Evolutionary conservation across 75 land plant species (phyloP).

Genomic region (Selaginella tamariscina): DNA sequence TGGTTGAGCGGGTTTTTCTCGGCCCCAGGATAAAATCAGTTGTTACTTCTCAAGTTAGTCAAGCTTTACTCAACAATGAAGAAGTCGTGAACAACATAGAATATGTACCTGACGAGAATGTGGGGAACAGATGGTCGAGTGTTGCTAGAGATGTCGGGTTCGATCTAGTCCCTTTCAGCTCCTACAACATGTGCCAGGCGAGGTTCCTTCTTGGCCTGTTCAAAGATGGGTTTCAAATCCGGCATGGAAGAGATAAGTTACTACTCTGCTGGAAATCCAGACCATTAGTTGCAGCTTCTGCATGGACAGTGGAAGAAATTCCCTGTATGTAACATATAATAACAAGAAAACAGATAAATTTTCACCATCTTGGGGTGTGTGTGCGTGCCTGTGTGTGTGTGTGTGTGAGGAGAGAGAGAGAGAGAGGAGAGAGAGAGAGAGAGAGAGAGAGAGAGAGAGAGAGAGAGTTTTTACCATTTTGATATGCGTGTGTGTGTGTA

Average conservation of each 20-base stretch:
- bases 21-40: neutral
- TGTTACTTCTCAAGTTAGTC: neutral
- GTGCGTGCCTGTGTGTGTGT: too few relatives aligned
- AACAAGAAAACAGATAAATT: too few relatives aligned
- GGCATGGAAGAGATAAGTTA: slow-evolving; percentile 36
- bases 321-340: too few relatives aligned
- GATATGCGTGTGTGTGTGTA: too few relatives aligned
- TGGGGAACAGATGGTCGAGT: neutral
- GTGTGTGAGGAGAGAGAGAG: too few relatives aligned
- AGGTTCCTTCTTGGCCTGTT: slow-evolving; percentile 43
- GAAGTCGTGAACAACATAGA: neutral
- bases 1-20: neutral
- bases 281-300: slow-evolving; percentile 65
- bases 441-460: too few relatives aligned
- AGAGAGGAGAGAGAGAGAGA: too few relatives aligned
- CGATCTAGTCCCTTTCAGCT: slow-evolving; percentile 41
- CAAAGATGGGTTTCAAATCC: slow-evolving; percentile 39
- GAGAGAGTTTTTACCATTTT: too few relatives aligned
- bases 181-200: slow-evolving; percentile 56
- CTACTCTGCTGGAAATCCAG: slow-evolving; percentile 65
- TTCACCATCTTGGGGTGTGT: too few relatives aligned
- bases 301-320: too few relatives aligned
- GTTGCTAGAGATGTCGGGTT: slow-evolving; percentile 24
- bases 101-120: neutral
- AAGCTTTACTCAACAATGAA: neutral